Percentiles rank a stretch among this genome's conserved stretches.
Conservation (phyloP, 768 basidiomycete species). For the Auriculariales sp. region DNA sequence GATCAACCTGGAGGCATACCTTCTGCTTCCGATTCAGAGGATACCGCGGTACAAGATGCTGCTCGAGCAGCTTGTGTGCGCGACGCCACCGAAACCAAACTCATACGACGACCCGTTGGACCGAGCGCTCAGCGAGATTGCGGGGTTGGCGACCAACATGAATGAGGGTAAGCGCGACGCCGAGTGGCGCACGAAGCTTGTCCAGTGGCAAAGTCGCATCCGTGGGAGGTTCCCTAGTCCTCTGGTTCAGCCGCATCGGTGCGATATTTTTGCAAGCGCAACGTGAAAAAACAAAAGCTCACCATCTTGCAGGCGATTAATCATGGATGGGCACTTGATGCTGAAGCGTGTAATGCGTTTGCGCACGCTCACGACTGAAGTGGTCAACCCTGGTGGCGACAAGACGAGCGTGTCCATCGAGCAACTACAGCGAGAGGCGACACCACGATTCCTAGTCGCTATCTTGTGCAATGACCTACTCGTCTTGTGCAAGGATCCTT, state of each 20-base stretch:
- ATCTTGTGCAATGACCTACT: constrained; percentile 88
- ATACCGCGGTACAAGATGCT: constrained; percentile 93
- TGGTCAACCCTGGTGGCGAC: constrained; percentile 62
- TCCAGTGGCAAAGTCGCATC: constrained; percentile 83
- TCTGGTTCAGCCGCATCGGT: constrained; percentile 97
- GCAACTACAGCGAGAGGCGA: constrained; percentile 75
- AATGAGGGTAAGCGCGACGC: constrained; percentile 96
- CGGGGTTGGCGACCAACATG: constrained; percentile 83
- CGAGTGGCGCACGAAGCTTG: constrained; percentile 80
- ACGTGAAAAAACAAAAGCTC: not conserved
- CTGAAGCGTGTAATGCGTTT: constrained; percentile 88
- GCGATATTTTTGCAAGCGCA: constrained; percentile 11
- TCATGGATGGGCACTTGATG: constrained; percentile 80
- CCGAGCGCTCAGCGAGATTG: constrained; percentile 74
- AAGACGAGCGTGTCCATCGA: constrained; percentile 77
- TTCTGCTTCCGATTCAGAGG: constrained; percentile 88
- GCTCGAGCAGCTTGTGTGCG: constrained; percentile 72
- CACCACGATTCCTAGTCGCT: constrained; percentile 62
- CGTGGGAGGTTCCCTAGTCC: constrained; percentile 88
- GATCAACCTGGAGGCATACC: constrained; percentile 83
- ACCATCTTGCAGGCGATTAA: constrained; percentile 46
- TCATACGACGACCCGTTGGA: constrained; percentile 74
- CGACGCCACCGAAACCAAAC: constrained; percentile 68
- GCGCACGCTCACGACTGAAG: constrained; percentile 65
- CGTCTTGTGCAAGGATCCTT: constrained; percentile 79